A percentile compares a stretch with the other conserved stretches of the same genome.
Conservation (phyloP, 78 protist species). For the Salpingoeca rosetta region DNA sequence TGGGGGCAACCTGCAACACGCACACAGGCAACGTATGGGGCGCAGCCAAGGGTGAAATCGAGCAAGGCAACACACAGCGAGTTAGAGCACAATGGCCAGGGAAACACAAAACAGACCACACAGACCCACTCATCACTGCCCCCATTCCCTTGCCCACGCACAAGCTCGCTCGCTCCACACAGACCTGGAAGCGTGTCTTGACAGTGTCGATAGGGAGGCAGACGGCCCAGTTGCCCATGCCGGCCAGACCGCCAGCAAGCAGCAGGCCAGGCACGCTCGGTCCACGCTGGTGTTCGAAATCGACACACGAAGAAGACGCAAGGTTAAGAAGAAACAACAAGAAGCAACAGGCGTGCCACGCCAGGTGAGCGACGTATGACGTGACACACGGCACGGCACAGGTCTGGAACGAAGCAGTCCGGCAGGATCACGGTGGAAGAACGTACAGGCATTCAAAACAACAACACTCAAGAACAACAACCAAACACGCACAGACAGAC, state of each 20-base stretch:
- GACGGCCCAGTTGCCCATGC: slow-evolving; percentile 50
- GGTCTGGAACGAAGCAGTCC: too few species aligned
- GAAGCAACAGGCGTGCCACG: too few species aligned
- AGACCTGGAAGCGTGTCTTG: slow-evolving; percentile 32
- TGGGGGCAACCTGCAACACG: slow-evolving; percentile 12
- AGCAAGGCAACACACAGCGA: too few species aligned
- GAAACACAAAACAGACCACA: too few species aligned
- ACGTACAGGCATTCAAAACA: neutral
- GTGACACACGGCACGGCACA: too few species aligned
- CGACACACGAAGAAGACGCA: neutral
- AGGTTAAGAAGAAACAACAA: neutral
- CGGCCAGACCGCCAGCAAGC: slow-evolving; percentile 51
- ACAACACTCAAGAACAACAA: neutral
- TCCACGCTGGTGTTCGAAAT: too few species aligned
- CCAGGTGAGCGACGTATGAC: too few species aligned
- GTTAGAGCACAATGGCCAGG: too few species aligned
- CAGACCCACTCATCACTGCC: too few species aligned
- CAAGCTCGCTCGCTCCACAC: neutral
- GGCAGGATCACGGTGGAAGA: neutral
- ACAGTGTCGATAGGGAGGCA: slow-evolving; percentile 31
- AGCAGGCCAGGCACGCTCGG: slow-evolving; percentile 27
- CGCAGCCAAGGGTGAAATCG: too few species aligned
- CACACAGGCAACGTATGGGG: too few species aligned
- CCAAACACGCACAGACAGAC: neutral
- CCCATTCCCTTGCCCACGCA: too few species aligned